These are phyloP conservation scores for Dryadomyces quercivorus DNA, from an alignment of 2,329 filamentous ascomycete species.

Conservation along the genomic window DNA sequence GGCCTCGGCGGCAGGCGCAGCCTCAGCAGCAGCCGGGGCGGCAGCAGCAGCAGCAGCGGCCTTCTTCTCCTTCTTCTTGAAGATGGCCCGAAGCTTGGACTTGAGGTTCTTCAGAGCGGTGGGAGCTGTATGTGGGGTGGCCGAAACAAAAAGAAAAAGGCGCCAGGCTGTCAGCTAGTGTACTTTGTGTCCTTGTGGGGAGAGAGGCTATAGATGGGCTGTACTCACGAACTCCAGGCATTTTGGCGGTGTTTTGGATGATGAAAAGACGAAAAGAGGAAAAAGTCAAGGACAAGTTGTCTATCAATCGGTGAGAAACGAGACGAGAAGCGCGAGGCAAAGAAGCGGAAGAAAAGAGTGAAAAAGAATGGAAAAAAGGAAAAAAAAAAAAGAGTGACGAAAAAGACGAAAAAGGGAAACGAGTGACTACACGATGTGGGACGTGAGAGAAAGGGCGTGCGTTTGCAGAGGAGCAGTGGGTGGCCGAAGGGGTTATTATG, in stretches of 20 bases:
- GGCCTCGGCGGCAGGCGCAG: conserved; percentile 1
- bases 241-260: conserved; percentile 21
- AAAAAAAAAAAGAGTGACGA: background rate
- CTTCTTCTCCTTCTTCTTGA: conserved; percentile 31
- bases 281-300: background rate
- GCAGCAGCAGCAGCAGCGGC: conserved; percentile 15
- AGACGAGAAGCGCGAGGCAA: too few relatives aligned
- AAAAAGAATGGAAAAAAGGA: background rate
- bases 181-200: too few relatives aligned
- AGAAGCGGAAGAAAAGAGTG: too few relatives aligned
- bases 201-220: background rate
- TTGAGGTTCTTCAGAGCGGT: conserved; percentile 42
- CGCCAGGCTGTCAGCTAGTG: background rate
- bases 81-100: conserved; percentile 40
- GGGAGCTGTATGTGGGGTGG: conserved; percentile 27
- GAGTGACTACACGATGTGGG: background rate
- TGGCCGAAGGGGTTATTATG: background rate
- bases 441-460: background rate
- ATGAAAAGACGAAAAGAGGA: too few relatives aligned
- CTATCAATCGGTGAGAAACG: background rate
- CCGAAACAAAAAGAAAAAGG: background rate
- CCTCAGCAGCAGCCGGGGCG: conserved; percentile 1
- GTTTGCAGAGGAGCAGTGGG: background rate
- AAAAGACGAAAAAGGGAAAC: background rate
- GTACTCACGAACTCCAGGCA: conserved; percentile 41